These are phyloP conservation scores for Panicum miliaceum DNA, from an alignment of 176 grass and related monocot genomes.

Conservation along the genomic window DNA sequence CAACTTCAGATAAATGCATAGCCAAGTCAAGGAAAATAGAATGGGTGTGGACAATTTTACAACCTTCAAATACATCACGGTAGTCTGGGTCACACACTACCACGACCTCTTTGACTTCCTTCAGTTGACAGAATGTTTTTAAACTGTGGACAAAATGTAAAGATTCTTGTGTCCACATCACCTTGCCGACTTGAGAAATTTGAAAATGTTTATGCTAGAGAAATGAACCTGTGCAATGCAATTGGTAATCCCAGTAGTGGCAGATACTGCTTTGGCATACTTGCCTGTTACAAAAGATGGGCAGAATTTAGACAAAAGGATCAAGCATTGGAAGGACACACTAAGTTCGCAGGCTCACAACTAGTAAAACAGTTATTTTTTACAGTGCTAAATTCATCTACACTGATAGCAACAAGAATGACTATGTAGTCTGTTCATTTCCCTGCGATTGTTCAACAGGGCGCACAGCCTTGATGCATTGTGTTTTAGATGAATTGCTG, in stretches of 20 bases:
- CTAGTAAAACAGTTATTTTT: not conserved
- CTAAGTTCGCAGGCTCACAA: not conserved
- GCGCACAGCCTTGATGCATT: not conserved
- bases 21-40: conserved; percentile 25
- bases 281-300: conserved; percentile 63
- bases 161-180: conserved; percentile 11
- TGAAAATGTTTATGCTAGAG: not conserved
- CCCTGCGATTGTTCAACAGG: not conserved
- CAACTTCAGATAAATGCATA: not conserved
- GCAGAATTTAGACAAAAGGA: conserved; percentile 15
- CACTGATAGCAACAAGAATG: conserved; percentile 9
- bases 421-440: not conserved
- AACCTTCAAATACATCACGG: conserved; percentile 92
- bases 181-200: not conserved
- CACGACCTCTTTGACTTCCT: conserved; percentile 94
- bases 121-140: conserved; percentile 76
- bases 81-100: conserved; percentile 97
- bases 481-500: not conserved
- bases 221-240: conserved; percentile 83
- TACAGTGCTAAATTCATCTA: not conserved
- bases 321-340: conserved; percentile 7
- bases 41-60: conserved; percentile 8
- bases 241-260: conserved; percentile 83
- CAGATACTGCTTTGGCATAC: conserved; percentile 96
- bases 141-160: conserved; percentile 58